phyloP scores from a whole-genome alignment of 2,329 filamentous ascomycete species.

The Clonostachys sp. region DNA sequence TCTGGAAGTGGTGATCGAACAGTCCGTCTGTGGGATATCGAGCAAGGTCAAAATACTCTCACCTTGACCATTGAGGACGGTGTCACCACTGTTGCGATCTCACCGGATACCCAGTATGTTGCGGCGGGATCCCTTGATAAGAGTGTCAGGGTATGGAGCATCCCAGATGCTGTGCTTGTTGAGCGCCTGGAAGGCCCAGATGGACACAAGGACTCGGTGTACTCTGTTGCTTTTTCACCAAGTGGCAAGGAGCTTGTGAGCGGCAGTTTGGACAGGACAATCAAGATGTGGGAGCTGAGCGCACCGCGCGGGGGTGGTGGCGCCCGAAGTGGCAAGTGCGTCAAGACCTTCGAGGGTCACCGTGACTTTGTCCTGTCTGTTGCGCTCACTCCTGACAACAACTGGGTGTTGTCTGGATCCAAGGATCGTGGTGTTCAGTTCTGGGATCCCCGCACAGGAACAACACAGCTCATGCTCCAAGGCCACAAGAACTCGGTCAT shows the following conservation, averaged over 20 bases:
- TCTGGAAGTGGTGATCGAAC: constrained; percentile 94
- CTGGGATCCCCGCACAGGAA: constrained; percentile 92
- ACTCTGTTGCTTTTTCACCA: constrained; percentile 93
- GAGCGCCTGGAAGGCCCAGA: constrained; percentile 90
- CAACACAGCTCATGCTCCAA: constrained; percentile 96
- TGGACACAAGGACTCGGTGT: constrained; percentile 95
- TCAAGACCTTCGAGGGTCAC: constrained; percentile 96
- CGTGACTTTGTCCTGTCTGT: constrained; percentile 97
- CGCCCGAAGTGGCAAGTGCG: constrained; percentile 69
- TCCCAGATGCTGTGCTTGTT: constrained; percentile 76
- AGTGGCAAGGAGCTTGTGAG: constrained; percentile 90
- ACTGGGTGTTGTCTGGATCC: constrained; percentile 95
- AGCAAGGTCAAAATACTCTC: constrained; percentile 74
- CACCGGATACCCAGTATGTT: constrained; percentile 88
- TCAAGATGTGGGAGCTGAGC: constrained; percentile 97
- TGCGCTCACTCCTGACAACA: constrained; percentile 86
- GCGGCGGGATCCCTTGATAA: constrained; percentile 95
- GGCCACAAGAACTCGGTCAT: constrained; percentile 99
- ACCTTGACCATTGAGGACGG: constrained; percentile 93
- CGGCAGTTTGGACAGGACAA: constrained; percentile 94
- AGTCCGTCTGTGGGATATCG: constrained; percentile 94
- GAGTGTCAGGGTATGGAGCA: constrained; percentile 97
- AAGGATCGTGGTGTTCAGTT: constrained; percentile 98
- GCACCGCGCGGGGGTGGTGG: constrained; percentile 64
- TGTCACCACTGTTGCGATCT: constrained; percentile 96